Conservation (phyloP, 768 basidiomycete genomes). For the Collybiopsis confluens region DNA sequence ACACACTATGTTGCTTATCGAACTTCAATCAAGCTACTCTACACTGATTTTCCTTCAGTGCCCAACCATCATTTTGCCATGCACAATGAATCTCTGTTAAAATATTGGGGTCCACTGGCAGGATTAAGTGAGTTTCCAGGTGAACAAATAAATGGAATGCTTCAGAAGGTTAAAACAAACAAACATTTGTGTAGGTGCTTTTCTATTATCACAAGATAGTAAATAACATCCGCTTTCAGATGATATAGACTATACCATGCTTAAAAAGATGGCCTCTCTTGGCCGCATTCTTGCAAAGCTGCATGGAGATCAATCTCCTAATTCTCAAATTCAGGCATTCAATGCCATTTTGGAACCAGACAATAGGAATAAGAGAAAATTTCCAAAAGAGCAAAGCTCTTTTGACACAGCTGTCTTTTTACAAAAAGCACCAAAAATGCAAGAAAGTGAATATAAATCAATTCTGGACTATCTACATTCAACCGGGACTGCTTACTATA, state of each 20-base stretch:
- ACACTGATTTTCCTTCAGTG: neutral
- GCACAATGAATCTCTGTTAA: constrained; percentile 7
- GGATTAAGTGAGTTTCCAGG: constrained; percentile 12
- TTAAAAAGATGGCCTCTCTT: neutral
- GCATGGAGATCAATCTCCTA: neutral
- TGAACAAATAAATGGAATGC: constrained; percentile 12
- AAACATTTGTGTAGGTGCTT: neutral
- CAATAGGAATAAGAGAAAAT: too few relatives aligned
- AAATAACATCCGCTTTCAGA: neutral
- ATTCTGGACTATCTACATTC: too few relatives aligned
- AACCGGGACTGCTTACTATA: too few relatives aligned
- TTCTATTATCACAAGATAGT: neutral
- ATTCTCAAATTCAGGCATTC: neutral
- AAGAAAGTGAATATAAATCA: too few relatives aligned
- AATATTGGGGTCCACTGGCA: constrained; percentile 13
- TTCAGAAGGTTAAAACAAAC: constrained; percentile 10
- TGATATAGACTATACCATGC: neutral
- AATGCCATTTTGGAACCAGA: neutral
- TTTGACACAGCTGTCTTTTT: too few relatives aligned
- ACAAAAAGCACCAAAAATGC: too few relatives aligned
- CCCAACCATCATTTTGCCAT: constrained; percentile 14
- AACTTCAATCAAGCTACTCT: neutral
- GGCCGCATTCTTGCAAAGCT: neutral
- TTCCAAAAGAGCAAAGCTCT: too few relatives aligned
- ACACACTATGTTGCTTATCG: constrained; percentile 9